Conservation (phyloP, 106 monocot species). For the Alisma plantagoaquatica region DNA sequence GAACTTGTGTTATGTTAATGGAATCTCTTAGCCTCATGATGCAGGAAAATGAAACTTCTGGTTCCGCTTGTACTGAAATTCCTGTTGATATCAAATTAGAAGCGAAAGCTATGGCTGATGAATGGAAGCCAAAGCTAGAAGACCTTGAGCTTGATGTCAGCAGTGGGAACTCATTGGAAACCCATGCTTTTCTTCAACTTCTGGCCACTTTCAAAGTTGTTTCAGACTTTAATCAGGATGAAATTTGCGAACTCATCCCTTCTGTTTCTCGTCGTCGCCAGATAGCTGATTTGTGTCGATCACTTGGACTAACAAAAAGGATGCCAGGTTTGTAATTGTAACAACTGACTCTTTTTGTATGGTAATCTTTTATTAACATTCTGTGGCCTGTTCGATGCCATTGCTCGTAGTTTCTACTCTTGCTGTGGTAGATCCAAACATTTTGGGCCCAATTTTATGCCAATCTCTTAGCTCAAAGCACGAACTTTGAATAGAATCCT, state of each 20-base stretch:
- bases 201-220: constrained; percentile 66
- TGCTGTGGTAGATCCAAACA: too few relatives aligned
- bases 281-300: constrained; percentile 54
- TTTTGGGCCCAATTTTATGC: too few relatives aligned
- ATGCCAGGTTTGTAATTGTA: constrained; percentile 61
- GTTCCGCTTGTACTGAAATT: constrained; percentile 20
- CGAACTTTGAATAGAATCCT: too few relatives aligned
- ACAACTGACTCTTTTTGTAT: too few relatives aligned
- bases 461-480: too few relatives aligned
- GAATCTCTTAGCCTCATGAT: constrained; percentile 54
- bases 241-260: constrained; percentile 73
- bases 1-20: constrained; percentile 93
- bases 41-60: constrained; percentile 11
- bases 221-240: constrained; percentile 52
- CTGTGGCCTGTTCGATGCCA: too few relatives aligned
- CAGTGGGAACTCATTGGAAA: constrained; percentile 83
- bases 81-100: constrained; percentile 31
- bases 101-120: constrained; percentile 63
- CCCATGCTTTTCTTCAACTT: constrained; percentile 86
- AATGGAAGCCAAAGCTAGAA: constrained; percentile 72
- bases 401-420: too few relatives aligned
- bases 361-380: too few relatives aligned
- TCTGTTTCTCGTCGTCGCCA: constrained; percentile 73
- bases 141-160: constrained; percentile 43
- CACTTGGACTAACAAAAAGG: constrained; percentile 54